Percentiles rank a stretch among this genome's conserved stretches.
These are phyloP conservation scores for Aspergillus sp. DNA, from an alignment of 2,329 filamentous ascomycete species.

Conservation along the genomic window DNA sequence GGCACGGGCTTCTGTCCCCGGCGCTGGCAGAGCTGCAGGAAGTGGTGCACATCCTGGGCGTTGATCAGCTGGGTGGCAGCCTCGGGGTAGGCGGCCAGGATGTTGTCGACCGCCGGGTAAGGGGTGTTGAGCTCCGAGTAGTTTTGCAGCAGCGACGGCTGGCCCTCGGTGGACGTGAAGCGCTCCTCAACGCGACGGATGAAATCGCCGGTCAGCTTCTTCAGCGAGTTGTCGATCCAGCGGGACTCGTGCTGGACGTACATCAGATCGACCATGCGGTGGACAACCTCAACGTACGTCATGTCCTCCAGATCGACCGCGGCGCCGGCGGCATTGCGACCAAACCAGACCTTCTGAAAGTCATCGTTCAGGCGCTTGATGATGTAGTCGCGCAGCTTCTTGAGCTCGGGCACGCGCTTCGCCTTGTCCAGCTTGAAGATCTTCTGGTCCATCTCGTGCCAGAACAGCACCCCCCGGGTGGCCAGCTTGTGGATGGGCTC, in stretches of 20 bases:
- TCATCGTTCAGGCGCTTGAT: constrained; percentile 94
- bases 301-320: constrained; percentile 88
- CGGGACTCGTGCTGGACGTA: constrained; percentile 84
- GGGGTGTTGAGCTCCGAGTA: constrained; percentile 82
- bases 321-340: constrained; percentile 69
- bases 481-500: constrained; percentile 99
- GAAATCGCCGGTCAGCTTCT: constrained; percentile 82
- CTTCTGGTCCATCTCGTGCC: constrained; percentile 98
- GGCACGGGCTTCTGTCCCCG: constrained; percentile 92
- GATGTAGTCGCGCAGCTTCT: constrained; percentile 82
- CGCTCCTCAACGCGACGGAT: constrained; percentile 95
- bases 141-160: constrained; percentile 77
- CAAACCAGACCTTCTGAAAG: constrained; percentile 97
- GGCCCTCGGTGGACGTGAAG: constrained; percentile 65
- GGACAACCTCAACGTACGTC: constrained; percentile 84
- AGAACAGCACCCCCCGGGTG: constrained; percentile 90
- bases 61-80: constrained; percentile 89
- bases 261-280: constrained; percentile 79
- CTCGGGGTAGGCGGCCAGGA: constrained; percentile 76
- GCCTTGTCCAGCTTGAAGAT: constrained; percentile 96
- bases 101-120: constrained; percentile 66
- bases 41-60: constrained; percentile 95
- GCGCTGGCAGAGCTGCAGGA: constrained; percentile 83
- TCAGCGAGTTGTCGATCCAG: constrained; percentile 84
- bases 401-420: constrained; percentile 78